Percentiles rank a stretch among this genome's conserved stretches.
Evolutionary conservation across 129 eudicot genomes (phyloP).

Genomic region (Flaveria sonorensis): DNA sequence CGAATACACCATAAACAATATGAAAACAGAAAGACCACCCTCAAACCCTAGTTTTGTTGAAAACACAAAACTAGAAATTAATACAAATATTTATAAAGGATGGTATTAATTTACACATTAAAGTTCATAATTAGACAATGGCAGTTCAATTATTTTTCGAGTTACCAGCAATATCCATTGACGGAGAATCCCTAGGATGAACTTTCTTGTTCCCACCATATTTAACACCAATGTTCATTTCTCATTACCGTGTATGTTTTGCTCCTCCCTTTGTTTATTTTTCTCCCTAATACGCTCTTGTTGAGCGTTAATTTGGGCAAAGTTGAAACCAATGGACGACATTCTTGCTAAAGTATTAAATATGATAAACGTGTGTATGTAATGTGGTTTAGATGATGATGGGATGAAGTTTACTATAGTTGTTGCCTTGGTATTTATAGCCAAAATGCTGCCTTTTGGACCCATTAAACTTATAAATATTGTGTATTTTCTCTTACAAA

Average conservation of each 20-base stretch:
- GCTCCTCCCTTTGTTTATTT: slow-evolving; percentile 19
- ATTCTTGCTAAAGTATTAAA: slow-evolving; percentile 21
- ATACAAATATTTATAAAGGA: background rate
- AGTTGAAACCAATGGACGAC: slow-evolving; percentile 34
- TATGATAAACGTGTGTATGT: background rate
- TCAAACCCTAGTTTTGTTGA: slow-evolving; percentile 14
- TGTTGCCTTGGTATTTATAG: slow-evolving; percentile 24
- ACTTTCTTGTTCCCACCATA: slow-evolving; percentile 36
- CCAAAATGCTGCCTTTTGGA: slow-evolving; percentile 20
- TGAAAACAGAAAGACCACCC: slow-evolving; percentile 10
- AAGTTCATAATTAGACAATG: background rate
- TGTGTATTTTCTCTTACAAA: background rate
- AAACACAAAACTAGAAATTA: slow-evolving; percentile 8
- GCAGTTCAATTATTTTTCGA: background rate
- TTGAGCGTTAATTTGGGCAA: slow-evolving; percentile 27
- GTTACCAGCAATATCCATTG: slow-evolving; percentile 7
- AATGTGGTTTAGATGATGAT: slow-evolving; percentile 9
- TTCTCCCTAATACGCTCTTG: slow-evolving; percentile 37
- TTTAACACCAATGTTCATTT: slow-evolving; percentile 14
- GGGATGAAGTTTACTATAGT: slow-evolving; percentile 22
- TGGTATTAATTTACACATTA: background rate
- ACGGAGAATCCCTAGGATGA: slow-evolving; percentile 15
- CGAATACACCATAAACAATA: background rate
- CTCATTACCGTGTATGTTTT: slow-evolving; percentile 6
- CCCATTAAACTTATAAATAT: slow-evolving; percentile 18